These are phyloP conservation scores for Xylaria digitata DNA, from an alignment of 2,329 filamentous ascomycete genomes.

Conservation along the genomic window DNA sequence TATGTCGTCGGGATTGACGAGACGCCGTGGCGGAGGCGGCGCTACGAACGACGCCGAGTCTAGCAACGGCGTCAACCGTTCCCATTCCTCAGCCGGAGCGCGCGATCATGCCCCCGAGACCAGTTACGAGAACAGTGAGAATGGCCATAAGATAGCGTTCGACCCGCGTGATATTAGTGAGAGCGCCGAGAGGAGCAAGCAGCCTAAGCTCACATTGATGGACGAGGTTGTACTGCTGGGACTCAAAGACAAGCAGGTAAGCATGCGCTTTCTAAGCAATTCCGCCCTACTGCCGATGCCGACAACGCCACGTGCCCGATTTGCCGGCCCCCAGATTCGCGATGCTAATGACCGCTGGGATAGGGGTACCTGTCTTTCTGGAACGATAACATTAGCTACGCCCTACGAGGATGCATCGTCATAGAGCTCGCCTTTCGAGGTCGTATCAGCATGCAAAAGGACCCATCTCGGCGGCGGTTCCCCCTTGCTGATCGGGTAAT, in stretches of 20 bases:
- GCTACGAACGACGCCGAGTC: slow-evolving; percentile 68
- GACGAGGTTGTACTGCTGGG: slow-evolving; percentile 96
- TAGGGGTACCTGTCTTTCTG: slow-evolving; percentile 99
- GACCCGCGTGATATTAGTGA: slow-evolving; percentile 98
- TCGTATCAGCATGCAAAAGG: slow-evolving; percentile 98
- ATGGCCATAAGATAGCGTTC: slow-evolving; percentile 98
- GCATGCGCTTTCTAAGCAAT: slow-evolving; percentile 47
- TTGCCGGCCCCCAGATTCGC: neutral
- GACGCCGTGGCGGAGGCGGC: slow-evolving; percentile 62
- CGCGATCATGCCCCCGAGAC: slow-evolving; percentile 74
- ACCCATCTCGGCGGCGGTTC: slow-evolving; percentile 89
- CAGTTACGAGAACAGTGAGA: slow-evolving; percentile 90
- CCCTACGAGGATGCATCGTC: slow-evolving; percentile 96
- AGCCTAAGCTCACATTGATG: slow-evolving; percentile 98
- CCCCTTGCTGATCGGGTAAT: slow-evolving; percentile 93
- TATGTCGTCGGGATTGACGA: slow-evolving; percentile 58
- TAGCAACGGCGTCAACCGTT: slow-evolving; percentile 64
- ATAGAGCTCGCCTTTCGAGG: slow-evolving; percentile 96
- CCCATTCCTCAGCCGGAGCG: slow-evolving; percentile 66
- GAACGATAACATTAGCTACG: slow-evolving; percentile 99
- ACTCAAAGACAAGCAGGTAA: slow-evolving; percentile 97
- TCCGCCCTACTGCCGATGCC: neutral
- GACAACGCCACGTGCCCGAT: neutral
- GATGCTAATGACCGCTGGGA: slow-evolving; percentile 37
- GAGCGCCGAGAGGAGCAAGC: slow-evolving; percentile 94